These are phyloP conservation scores for Fusarium gaditjirri DNA, from an alignment of 2,329 filamentous ascomycete species.

Conservation along the genomic window DNA sequence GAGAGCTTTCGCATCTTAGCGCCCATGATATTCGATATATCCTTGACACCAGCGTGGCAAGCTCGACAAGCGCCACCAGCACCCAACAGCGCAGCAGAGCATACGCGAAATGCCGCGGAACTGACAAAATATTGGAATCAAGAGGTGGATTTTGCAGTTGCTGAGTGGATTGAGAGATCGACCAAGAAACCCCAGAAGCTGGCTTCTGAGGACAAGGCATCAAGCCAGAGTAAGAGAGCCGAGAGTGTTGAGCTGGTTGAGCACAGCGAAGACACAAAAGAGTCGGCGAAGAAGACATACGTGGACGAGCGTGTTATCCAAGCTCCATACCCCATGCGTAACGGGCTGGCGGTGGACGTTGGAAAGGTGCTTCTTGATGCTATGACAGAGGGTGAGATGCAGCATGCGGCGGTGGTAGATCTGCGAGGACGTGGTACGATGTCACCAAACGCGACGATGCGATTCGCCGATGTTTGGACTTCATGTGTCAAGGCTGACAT, in stretches of 20 bases:
- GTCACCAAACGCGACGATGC: constrained; percentile 45
- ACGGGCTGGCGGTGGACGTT: constrained; percentile 56
- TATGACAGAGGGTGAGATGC: constrained; percentile 61
- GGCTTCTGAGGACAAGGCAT: constrained; percentile 35
- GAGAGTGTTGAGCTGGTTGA: constrained; percentile 14
- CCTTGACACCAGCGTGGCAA: constrained; percentile 64
- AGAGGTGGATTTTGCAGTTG: constrained; percentile 52
- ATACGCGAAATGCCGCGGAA: constrained; percentile 64
- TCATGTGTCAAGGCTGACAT: constrained; percentile 52
- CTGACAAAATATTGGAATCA: constrained; percentile 64
- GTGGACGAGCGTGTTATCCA: constrained; percentile 42
- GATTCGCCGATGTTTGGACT: constrained; percentile 56
- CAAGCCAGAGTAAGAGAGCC: constrained; percentile 22
- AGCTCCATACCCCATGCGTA: constrained; percentile 51
- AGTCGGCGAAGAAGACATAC: constrained; percentile 9
- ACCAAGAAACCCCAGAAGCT: constrained; percentile 54
- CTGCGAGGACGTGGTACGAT: constrained; percentile 55
- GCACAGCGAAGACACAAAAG: constrained; percentile 4
- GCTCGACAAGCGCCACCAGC: constrained; percentile 54
- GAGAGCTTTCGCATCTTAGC: constrained; percentile 63
- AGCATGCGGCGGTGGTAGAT: constrained; percentile 55
- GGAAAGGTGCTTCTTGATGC: constrained; percentile 55
- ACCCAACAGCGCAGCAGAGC: constrained; percentile 61
- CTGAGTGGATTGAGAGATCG: constrained; percentile 57
- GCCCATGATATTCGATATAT: constrained; percentile 63